These are phyloP conservation scores for Russula lepida DNA, from an alignment of 768 basidiomycete species.

Conservation along the genomic window DNA sequence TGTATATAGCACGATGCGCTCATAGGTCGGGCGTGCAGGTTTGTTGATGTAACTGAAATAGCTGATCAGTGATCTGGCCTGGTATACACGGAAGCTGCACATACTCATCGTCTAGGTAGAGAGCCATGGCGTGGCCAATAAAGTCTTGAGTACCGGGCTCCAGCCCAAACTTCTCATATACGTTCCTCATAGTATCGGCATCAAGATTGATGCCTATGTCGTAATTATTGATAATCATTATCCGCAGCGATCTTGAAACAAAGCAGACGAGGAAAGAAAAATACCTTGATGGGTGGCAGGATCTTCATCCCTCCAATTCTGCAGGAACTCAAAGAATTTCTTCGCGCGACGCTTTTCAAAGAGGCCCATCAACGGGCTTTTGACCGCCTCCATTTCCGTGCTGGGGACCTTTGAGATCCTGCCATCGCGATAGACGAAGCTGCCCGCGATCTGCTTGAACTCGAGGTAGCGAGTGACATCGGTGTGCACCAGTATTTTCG, in stretches of 20 bases:
- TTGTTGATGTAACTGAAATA: slow-evolving; percentile 78
- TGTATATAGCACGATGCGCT: slow-evolving; percentile 95
- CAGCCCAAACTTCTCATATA: slow-evolving; percentile 95
- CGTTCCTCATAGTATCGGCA: slow-evolving; percentile 82
- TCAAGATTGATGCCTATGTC: slow-evolving; percentile 75
- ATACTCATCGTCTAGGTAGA: slow-evolving; percentile 96
- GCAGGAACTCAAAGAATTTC: slow-evolving; percentile 97
- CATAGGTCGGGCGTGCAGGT: slow-evolving; percentile 81
- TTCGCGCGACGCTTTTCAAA: slow-evolving; percentile 98
- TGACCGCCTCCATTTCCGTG: slow-evolving; percentile 95
- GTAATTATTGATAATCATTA: background rate
- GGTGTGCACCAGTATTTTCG: slow-evolving; percentile 96
- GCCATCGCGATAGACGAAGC: slow-evolving; percentile 95
- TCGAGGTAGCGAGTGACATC: slow-evolving; percentile 98
- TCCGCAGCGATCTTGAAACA: background rate
- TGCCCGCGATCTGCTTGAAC: slow-evolving; percentile 99
- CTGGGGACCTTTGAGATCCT: slow-evolving; percentile 96
- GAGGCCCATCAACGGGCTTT: slow-evolving; percentile 93
- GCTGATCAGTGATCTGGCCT: background rate
- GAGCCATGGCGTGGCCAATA: slow-evolving; percentile 98
- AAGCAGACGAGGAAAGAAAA: slow-evolving; percentile 15
- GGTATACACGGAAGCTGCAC: slow-evolving; percentile 26
- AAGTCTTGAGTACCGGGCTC: slow-evolving; percentile 98
- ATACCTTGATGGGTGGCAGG: slow-evolving; percentile 93
- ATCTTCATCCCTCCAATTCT: slow-evolving; percentile 91